Evolutionary conservation across 73 alveolate species (phyloP).

Genomic region (Symbiodinium natans): DNA sequence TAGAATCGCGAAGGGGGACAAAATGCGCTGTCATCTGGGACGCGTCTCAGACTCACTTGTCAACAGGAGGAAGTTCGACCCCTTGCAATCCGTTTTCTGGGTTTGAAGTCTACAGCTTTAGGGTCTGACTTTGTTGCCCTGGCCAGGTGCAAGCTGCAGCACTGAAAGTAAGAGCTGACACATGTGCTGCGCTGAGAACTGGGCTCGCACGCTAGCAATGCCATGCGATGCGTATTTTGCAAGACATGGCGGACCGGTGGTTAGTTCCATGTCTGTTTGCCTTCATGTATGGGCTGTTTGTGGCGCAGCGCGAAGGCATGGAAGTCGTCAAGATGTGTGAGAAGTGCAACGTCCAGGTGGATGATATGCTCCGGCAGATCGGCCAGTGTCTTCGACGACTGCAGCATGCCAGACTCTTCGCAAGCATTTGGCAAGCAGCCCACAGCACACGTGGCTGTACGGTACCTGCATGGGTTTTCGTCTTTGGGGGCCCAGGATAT

Average conservation of each 20-base stretch:
- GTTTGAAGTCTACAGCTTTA: no score
- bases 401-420: conserved; percentile 62
- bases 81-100: no score
- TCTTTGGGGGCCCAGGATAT: conserved; percentile 22
- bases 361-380: conserved; percentile 60
- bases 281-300: no score
- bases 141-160: not conserved
- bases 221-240: no score
- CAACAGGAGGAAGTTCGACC: no score
- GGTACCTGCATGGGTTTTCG: not conserved
- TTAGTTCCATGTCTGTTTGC: no score
- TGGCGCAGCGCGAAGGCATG: conserved; percentile 25
- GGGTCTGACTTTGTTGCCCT: no score
- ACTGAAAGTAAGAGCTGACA: not conserved
- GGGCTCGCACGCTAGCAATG: no score
- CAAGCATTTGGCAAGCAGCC: not conserved
- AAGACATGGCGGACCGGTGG: no score
- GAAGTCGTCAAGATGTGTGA: conserved; percentile 64
- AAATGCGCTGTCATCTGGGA: no score
- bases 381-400: conserved; percentile 79
- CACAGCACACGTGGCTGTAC: not conserved
- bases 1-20: no score
- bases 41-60: no score
- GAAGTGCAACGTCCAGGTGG: conserved; percentile 29
- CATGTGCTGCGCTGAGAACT: not conserved